phyloP scores from a whole-genome alignment of 139 green algal genomes.

The Picochlorum sp. region DNA sequence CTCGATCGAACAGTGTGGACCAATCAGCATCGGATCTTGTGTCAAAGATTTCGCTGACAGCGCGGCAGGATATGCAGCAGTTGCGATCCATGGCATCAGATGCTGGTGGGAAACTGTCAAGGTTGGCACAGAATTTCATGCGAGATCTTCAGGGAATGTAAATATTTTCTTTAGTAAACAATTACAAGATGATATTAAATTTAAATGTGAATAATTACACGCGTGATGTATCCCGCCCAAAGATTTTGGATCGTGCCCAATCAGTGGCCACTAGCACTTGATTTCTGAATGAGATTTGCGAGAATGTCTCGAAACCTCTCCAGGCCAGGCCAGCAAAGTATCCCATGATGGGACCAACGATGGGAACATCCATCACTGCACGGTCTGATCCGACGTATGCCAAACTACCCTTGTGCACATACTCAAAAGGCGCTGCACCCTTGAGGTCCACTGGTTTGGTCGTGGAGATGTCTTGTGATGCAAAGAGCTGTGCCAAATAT shows the following conservation, averaged over 20 bases:
- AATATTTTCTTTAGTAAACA: neutral
- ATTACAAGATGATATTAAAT: constrained; percentile 1
- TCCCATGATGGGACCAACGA: constrained; percentile 55
- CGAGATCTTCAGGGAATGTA: constrained; percentile 52
- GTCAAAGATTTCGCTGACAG: constrained; percentile 56
- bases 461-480: neutral
- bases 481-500: constrained; percentile 54
- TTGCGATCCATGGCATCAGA: constrained; percentile 54
- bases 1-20: constrained; percentile 40
- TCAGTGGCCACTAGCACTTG: constrained; percentile 69
- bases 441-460: neutral
- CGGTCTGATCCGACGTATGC: constrained; percentile 82
- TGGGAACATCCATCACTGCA: constrained; percentile 83
- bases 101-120: constrained; percentile 48
- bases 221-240: constrained; percentile 71
- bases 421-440: constrained; percentile 34
- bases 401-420: constrained; percentile 65
- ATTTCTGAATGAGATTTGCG: constrained; percentile 73
- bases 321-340: constrained; percentile 62
- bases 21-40: constrained; percentile 63
- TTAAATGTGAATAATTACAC: constrained; percentile 39
- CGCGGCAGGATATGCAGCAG: constrained; percentile 62
- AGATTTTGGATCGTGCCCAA: constrained; percentile 77
- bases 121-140: constrained; percentile 61
- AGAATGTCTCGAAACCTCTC: constrained; percentile 77